Evolutionary conservation across 2,329 filamentous ascomycete genomes (phyloP), one percentile per base, ranked within the genome.

Genomic region (Fusarium tanahbumbuense): DNA sequence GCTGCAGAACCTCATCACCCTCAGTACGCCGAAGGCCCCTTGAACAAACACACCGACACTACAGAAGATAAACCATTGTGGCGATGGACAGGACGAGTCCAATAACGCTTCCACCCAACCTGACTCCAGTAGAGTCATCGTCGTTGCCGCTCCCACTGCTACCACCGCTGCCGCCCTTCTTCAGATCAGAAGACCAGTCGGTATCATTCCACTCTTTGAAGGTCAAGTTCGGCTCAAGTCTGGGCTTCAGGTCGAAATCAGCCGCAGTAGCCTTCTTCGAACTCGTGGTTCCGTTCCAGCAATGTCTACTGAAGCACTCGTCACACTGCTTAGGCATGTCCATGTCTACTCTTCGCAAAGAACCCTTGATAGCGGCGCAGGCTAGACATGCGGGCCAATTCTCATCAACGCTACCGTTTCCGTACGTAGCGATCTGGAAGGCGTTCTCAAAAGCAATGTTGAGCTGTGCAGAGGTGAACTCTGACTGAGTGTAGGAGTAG

Each of bases 321-420:
- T 62, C 59, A 44, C 76, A 77, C 25, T 76, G 68, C 5, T 30
- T 54, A 1, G 76, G 76, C 7, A 73, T 5, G 2, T 71, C 54
- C 2, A 73, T 57, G 6, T 53, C 47, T 7, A 70, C 9, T 0
- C 76, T 64, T 60, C 87, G 82, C 60, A 93, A 83, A 53, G 89
- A 92, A 34, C 93, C 86, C 56, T 85, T 88, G 12, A 97, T 83
- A 8, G 94, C 88, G 1, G 93, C 93, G 77, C 94, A 97, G 3
- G 90, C 93, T 2, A 95, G 89, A 72, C 94, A 97, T 0, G 88
- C 85, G 0, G 90, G 85, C 93, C 93, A 97, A 41, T 89, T 79
- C 2, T 79, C 71, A 76, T 95, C 90, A 2, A 90, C 73, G 0
- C 92, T 93, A 25, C 86, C 88, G 77, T 97, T 97, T 27, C 87